phyloP scores from a whole-genome alignment of 495 filamentous ascomycete genomes.

The Hypoxylon cercidicola region DNA sequence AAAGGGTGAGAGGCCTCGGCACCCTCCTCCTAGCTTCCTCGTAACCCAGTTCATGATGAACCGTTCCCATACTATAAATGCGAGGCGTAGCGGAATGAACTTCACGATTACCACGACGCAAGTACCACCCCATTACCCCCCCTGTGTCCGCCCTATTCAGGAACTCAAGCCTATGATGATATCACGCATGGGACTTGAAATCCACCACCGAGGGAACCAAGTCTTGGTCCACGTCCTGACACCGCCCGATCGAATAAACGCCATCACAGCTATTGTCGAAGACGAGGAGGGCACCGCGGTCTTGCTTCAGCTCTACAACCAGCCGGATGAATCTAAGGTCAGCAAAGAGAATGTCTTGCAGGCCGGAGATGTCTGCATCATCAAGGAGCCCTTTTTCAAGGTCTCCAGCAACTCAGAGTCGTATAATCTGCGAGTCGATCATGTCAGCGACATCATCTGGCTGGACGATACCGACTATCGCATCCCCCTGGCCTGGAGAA shows the following conservation, averaged over 20 bases:
- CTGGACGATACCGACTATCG: slow-evolving; percentile 45
- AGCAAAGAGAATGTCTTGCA: slow-evolving; percentile 43
- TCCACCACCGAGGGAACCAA: slow-evolving; percentile 58
- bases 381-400: slow-evolving; percentile 67
- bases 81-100: not conserved
- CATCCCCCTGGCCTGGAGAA: slow-evolving; percentile 52
- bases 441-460: slow-evolving; percentile 58
- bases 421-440: slow-evolving; percentile 62
- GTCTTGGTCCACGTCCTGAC: slow-evolving; percentile 53
- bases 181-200: slow-evolving; percentile 54
- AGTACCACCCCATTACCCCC: slow-evolving; percentile 20
- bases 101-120: slow-evolving; percentile 12
- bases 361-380: slow-evolving; percentile 48
- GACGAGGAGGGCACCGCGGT: slow-evolving; percentile 57
- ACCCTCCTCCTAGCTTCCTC: slow-evolving; percentile 11
- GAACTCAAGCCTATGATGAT: slow-evolving; percentile 39
- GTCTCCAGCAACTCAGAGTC: slow-evolving; percentile 47
- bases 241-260: slow-evolving; percentile 47
- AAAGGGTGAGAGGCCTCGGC: slow-evolving; percentile 31
- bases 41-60: slow-evolving; percentile 11
- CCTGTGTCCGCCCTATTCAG: slow-evolving; percentile 16
- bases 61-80: not conserved
- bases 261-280: slow-evolving; percentile 56
- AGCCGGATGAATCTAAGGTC: slow-evolving; percentile 35
- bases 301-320: slow-evolving; percentile 56